A percentile compares a stretch with the other conserved stretches of the same genome.
Conservation (phyloP, 306 rosid genomes). For the Bauhinia variegata region DNA sequence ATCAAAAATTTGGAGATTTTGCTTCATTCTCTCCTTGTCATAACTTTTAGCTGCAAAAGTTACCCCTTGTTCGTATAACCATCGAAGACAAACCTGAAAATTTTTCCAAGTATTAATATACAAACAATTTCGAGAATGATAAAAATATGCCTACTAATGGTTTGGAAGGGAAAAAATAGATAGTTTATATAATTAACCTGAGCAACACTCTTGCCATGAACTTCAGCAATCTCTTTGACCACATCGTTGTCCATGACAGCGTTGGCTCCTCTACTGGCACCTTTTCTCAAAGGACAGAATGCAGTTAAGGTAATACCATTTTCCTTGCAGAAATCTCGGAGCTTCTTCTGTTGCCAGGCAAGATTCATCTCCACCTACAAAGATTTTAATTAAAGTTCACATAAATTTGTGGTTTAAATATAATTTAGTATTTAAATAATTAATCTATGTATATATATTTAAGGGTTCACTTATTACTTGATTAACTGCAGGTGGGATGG, state of each 20-base stretch:
- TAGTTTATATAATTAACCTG: slow-evolving; percentile 28
- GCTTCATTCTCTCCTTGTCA: too few species aligned
- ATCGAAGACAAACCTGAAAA: slow-evolving; percentile 46
- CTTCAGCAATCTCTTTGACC: slow-evolving; percentile 45
- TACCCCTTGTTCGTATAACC: slow-evolving; percentile 40
- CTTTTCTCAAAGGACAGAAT: slow-evolving; percentile 53
- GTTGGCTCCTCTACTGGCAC: slow-evolving; percentile 46
- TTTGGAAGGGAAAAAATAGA: too few species aligned
- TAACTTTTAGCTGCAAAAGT: too few species aligned
- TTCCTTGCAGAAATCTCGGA: slow-evolving; percentile 45
- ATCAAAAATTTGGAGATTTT: too few species aligned
- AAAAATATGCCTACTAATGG: too few species aligned
- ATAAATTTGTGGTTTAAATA: too few species aligned
- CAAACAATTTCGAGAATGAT: too few species aligned
- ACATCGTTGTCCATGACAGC: slow-evolving; percentile 49
- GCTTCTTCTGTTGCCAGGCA: slow-evolving; percentile 47
- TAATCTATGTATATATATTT: too few species aligned
- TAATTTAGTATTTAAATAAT: too few species aligned
- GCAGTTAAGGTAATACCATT: slow-evolving; percentile 47
- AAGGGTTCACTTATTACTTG: slow-evolving; percentile 53
- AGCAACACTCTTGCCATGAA: slow-evolving; percentile 48
- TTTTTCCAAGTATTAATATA: too few species aligned
- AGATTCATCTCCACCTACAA: slow-evolving; percentile 51
- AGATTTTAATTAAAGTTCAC: too few species aligned
- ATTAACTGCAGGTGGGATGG: slow-evolving; percentile 69